A percentile compares a stretch with the other conserved stretches of the same genome.
phyloP scores from a whole-genome alignment of 208 protist genomes.

The Spongospora subterranea region DNA sequence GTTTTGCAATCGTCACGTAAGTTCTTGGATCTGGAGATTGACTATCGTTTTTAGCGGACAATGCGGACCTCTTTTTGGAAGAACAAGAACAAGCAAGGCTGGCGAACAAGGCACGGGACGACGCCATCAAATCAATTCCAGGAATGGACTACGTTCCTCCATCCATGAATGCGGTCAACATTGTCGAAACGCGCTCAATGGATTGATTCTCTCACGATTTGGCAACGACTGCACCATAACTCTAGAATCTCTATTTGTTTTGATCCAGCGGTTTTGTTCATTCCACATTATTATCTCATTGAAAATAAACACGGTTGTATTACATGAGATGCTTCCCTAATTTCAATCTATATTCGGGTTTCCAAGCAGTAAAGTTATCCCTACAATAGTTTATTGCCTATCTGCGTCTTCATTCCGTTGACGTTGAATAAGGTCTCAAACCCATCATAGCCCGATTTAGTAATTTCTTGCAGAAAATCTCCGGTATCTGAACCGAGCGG shows the following conservation, averaged over 20 bases:
- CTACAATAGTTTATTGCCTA: no score
- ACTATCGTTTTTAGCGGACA: slow-evolving; percentile 4
- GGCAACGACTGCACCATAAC: not conserved
- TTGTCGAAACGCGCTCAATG: not conserved
- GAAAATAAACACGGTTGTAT: no score
- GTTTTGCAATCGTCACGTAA: not conserved
- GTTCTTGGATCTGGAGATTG: not conserved
- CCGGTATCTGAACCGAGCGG: not conserved
- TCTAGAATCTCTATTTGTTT: not conserved
- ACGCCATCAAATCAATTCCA: slow-evolving; percentile 1
- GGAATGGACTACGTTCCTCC: slow-evolving; percentile 50
- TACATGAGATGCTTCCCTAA: no score
- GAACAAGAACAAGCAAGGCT: not conserved
- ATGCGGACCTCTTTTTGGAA: slow-evolving; percentile 27
- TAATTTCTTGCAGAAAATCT: not conserved
- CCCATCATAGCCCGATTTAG: not conserved
- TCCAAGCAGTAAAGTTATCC: no score
- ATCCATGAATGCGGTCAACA: not conserved
- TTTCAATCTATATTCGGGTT: no score
- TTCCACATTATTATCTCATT: not conserved
- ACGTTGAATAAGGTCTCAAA: not conserved
- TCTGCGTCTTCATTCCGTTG: no score
- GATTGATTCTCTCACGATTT: not conserved
- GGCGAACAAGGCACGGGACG: slow-evolving; percentile 30
- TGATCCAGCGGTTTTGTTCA: not conserved